These are phyloP conservation scores for Kazachstania taianensis DNA, from an alignment of 805 yeast species.

Conservation along the genomic window DNA sequence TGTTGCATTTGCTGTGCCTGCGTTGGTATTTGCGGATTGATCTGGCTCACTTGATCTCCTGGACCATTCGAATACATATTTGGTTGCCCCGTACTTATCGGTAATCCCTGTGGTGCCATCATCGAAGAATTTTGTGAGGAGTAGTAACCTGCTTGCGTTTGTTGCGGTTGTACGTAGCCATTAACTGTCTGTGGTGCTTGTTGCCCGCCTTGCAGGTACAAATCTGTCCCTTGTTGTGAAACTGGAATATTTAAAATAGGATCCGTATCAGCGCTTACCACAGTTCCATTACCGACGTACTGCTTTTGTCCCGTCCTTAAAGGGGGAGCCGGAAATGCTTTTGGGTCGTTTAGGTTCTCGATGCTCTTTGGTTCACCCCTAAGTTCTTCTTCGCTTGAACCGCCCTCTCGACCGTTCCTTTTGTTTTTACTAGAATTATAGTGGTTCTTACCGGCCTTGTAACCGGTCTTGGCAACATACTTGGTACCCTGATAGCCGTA, in stretches of 20 bases:
- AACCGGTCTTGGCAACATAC: conserved; percentile 33
- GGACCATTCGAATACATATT: no score
- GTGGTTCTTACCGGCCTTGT: conserved; percentile 31
- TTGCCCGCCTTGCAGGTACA: no score
- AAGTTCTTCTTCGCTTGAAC: conserved; percentile 12
- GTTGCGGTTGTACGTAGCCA: no score
- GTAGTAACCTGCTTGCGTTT: no score
- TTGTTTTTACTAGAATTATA: conserved; percentile 16
- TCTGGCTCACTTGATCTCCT: no score
- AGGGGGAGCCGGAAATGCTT: conserved; percentile 32
- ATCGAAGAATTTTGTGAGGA: no score
- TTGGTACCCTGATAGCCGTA: conserved; percentile 32
- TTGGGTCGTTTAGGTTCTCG: conserved; percentile 11
- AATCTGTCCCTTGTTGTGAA: not conserved
- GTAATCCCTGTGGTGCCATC: no score
- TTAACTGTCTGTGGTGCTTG: no score
- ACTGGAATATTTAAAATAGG: not conserved
- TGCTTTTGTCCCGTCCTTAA: conserved; percentile 31
- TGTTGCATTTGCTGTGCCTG: conserved; percentile 5
- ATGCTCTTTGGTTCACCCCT: conserved; percentile 8
- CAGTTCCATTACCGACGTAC: conserved; percentile 18
- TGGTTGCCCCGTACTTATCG: no score
- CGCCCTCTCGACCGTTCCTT: conserved; percentile 6
- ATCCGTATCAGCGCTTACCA: conserved; percentile 4
- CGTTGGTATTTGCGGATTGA: not conserved